Percentiles rank a stretch among this genome's conserved stretches.
phyloP scores from a whole-genome alignment of 2,329 filamentous ascomycete species.

The Aspergillus vadensis region DNA sequence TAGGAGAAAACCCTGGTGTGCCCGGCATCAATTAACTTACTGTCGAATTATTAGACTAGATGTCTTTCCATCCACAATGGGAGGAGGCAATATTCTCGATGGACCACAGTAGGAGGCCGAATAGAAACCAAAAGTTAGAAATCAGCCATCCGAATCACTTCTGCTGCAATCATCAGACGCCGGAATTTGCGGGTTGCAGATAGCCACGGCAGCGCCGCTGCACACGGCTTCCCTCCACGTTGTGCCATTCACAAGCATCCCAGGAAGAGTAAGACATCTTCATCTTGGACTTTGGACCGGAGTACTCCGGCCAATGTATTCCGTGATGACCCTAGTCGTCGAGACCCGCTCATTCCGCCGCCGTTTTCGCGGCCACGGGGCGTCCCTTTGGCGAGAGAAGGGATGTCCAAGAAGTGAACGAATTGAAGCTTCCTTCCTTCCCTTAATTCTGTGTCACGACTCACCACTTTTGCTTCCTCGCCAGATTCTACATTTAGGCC shows the following conservation, averaged over 20 bases:
- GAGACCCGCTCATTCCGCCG: neutral
- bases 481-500: neutral
- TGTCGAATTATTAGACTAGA: neutral
- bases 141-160: neutral
- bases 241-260: neutral
- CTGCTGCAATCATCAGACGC: neutral
- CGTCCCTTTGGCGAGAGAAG: neutral
- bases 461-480: neutral
- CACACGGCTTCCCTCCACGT: neutral
- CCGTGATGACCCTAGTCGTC: neutral
- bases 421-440: neutral
- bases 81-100: neutral
- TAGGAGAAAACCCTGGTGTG: neutral
- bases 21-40: neutral
- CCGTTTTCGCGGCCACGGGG: neutral
- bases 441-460: neutral
- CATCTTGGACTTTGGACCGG: neutral
- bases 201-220: neutral
- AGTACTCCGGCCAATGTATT: neutral
- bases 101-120: neutral
- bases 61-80: neutral
- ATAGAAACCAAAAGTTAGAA: neutral
- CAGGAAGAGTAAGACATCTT: neutral
- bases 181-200: slow-evolving; percentile 1
- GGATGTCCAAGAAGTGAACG: too few species aligned